Percentiles rank a stretch among this genome's conserved stretches.
These are phyloP conservation scores for Gliomastix tumulicola DNA, from an alignment of 2,329 filamentous ascomycete genomes.

Conservation along the genomic window DNA sequence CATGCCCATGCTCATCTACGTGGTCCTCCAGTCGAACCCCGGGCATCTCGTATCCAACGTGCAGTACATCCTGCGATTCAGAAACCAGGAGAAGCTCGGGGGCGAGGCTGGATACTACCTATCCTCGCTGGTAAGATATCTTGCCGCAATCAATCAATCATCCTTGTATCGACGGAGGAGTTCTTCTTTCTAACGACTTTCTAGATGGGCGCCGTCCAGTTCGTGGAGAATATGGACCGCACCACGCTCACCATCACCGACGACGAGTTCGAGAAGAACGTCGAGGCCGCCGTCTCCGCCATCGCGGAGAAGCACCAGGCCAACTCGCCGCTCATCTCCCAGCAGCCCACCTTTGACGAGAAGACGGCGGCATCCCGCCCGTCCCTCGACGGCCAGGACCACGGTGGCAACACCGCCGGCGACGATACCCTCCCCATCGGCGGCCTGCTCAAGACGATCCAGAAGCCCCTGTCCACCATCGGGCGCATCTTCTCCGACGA, in stretches of 20 bases:
- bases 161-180: too few species aligned
- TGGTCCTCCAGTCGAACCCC: constrained; percentile 88
- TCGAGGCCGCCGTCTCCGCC: constrained; percentile 91
- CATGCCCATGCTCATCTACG: constrained; percentile 90
- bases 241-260: constrained; percentile 90
- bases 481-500: constrained; percentile 87
- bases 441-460: constrained; percentile 82
- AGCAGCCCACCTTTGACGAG: constrained; percentile 34
- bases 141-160: too few species aligned
- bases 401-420: constrained; percentile 33
- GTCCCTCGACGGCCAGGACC: constrained; percentile 29
- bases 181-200: constrained; percentile 6
- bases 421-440: constrained; percentile 78
- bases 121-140: constrained; percentile 69
- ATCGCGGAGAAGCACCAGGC: constrained; percentile 82
- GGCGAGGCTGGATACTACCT: constrained; percentile 99
- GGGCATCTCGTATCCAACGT: constrained; percentile 96
- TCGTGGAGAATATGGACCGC: constrained; percentile 92
- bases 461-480: constrained; percentile 83
- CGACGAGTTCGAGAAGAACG: constrained; percentile 90
- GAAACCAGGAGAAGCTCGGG: constrained; percentile 93
- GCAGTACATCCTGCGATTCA: constrained; percentile 94
- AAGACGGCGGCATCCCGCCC: constrained; percentile 27
- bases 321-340: constrained; percentile 29
- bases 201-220: constrained; percentile 87